These are phyloP conservation scores for Globisporangium canariense DNA, from an alignment of 352 stramenopile genomes.

Conservation along the genomic window DNA sequence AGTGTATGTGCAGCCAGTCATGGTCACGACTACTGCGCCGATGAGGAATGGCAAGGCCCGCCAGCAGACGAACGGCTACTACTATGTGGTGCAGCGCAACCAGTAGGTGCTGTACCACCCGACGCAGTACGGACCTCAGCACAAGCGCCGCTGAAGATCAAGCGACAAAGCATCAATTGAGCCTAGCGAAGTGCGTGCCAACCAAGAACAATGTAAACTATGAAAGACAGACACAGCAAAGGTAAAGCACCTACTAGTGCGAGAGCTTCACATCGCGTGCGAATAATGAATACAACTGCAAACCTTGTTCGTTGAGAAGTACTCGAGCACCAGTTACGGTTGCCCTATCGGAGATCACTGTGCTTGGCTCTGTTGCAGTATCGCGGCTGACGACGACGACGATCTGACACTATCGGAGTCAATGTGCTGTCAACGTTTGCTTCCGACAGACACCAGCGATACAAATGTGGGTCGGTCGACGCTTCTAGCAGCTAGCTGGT, in stretches of 20 bases:
- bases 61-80: slow-evolving; percentile 13
- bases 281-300: neutral
- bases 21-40: slow-evolving; percentile 15
- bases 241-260: neutral
- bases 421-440: neutral
- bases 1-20: slow-evolving; percentile 39
- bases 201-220: slow-evolving; percentile 2
- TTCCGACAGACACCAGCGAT: neutral
- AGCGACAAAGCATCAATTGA: neutral
- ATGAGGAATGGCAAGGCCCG: slow-evolving; percentile 1
- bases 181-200: neutral
- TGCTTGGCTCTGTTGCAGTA: neutral
- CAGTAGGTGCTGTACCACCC: neutral
- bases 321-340: neutral
- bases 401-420: neutral
- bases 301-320: neutral
- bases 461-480: neutral
- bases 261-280: neutral
- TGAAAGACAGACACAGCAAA: neutral
- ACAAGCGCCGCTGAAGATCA: slow-evolving; percentile 1
- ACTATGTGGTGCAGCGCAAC: slow-evolving; percentile 12
- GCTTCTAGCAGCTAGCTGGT: neutral
- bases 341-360: neutral
- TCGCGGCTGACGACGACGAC: slow-evolving; percentile 1
- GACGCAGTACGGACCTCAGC: slow-evolving; percentile 4